Evolutionary conservation across 2,329 filamentous ascomycete species (phyloP).

Genomic region (Penicillium sp.): DNA sequence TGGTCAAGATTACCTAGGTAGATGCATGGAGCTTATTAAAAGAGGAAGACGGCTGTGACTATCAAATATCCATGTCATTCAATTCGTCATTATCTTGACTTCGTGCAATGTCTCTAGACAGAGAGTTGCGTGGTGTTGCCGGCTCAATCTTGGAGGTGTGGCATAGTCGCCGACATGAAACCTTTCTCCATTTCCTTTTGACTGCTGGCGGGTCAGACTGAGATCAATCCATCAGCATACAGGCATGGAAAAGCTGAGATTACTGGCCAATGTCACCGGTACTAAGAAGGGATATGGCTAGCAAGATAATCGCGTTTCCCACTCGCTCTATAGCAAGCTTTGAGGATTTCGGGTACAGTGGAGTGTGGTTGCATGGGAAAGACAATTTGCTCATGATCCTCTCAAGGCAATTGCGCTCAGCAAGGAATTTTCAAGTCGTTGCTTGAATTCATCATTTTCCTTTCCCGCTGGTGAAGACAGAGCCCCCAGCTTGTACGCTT

Average conservation of each 20-base stretch:
- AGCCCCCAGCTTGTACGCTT: constrained; percentile 80
- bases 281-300: background rate
- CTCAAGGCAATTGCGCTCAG: constrained; percentile 77
- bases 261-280: background rate
- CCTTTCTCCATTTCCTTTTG: background rate
- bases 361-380: background rate
- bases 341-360: background rate
- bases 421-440: constrained; percentile 63
- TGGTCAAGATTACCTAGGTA: background rate
- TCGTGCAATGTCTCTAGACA: background rate
- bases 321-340: background rate
- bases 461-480: constrained; percentile 44
- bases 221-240: background rate
- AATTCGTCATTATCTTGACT: constrained; percentile 3
- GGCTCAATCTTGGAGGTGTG: background rate
- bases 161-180: background rate
- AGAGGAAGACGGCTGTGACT: background rate
- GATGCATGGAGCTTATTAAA: too few species aligned
- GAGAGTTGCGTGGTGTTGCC: background rate
- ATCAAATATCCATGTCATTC: background rate
- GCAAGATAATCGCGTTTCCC: background rate
- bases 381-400: constrained; percentile 46
- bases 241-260: background rate
- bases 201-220: background rate
- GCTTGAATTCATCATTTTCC: constrained; percentile 24